phyloP scores from a whole-genome alignment of 768 basidiomycete species.

The Paxillus involutus region DNA sequence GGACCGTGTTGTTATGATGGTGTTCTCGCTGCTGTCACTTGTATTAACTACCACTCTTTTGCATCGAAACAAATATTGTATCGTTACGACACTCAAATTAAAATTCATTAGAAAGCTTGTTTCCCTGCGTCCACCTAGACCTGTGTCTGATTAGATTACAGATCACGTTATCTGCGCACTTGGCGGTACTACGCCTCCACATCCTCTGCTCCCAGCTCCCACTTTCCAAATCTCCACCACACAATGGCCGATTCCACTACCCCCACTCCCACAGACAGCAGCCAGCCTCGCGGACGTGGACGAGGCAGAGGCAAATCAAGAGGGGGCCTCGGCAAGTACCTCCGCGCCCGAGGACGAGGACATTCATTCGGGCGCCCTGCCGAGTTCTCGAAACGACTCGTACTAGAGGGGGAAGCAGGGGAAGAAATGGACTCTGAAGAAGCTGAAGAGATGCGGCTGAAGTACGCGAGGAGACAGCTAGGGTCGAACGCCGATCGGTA shows the following conservation, averaged over 20 bases:
- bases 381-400: slow-evolving; percentile 58
- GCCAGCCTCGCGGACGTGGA: slow-evolving; percentile 35
- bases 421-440: slow-evolving; percentile 42
- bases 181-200: background rate
- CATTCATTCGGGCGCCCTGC: slow-evolving; percentile 62
- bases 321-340: slow-evolving; percentile 72
- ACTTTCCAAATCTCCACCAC: background rate
- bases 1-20: no score
- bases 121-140: no score
- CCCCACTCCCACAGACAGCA: slow-evolving; percentile 7
- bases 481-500: slow-evolving; percentile 76
- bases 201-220: no score
- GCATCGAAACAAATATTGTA: no score
- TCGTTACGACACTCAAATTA: no score
- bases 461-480: slow-evolving; percentile 58
- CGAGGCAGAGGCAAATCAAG: slow-evolving; percentile 57
- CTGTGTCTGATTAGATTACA: no score
- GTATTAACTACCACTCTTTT: no score
- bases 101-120: no score
- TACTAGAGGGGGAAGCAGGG: slow-evolving; percentile 57
- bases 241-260: slow-evolving; percentile 11
- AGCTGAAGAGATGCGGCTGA: slow-evolving; percentile 45
- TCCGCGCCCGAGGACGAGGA: slow-evolving; percentile 68
- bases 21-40: slow-evolving; percentile 13
- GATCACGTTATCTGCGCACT: no score